phyloP scores from a whole-genome alignment of 208 protist genomes.

The Leptomonas pyrrhocoris region DNA sequence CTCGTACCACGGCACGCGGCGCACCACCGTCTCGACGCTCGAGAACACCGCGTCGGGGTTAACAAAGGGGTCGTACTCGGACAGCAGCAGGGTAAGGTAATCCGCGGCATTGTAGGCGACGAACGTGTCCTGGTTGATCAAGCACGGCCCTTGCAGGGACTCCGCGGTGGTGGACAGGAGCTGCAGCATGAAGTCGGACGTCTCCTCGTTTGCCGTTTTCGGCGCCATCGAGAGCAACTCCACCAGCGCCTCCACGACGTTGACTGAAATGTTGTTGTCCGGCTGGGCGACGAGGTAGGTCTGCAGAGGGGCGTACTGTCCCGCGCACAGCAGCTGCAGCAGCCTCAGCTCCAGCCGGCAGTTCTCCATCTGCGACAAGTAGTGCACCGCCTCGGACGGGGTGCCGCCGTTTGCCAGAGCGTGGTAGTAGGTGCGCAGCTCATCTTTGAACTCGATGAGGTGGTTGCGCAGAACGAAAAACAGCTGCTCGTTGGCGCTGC shows the following conservation, averaged over 20 bases:
- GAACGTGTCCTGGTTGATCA: conserved; percentile 56
- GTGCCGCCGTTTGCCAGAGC: conserved; percentile 30
- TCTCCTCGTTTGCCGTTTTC: conserved; percentile 41
- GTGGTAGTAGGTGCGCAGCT: conserved; percentile 33
- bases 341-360: conserved; percentile 49
- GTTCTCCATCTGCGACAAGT: conserved; percentile 33
- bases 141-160: conserved; percentile 59
- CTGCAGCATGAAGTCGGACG: conserved; percentile 44
- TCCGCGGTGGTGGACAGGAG: conserved; percentile 53
- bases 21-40: conserved; percentile 26
- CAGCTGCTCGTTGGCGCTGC: conserved; percentile 45
- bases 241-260: conserved; percentile 66
- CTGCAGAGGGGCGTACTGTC: conserved; percentile 61
- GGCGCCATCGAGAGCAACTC: conserved; percentile 49
- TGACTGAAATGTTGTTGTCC: conserved; percentile 58
- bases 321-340: conserved; percentile 70
- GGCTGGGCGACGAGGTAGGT: conserved; percentile 65
- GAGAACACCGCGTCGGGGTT: conserved; percentile 24
- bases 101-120: conserved; percentile 55
- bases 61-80: conserved; percentile 15
- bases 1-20: conserved; percentile 20
- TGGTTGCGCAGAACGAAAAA: conserved; percentile 54
- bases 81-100: conserved; percentile 49
- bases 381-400: conserved; percentile 28
- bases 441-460: conserved; percentile 40